Conservation (phyloP, 2,329 filamentous ascomycete genomes). For the Aspergillus caelatus region DNA sequence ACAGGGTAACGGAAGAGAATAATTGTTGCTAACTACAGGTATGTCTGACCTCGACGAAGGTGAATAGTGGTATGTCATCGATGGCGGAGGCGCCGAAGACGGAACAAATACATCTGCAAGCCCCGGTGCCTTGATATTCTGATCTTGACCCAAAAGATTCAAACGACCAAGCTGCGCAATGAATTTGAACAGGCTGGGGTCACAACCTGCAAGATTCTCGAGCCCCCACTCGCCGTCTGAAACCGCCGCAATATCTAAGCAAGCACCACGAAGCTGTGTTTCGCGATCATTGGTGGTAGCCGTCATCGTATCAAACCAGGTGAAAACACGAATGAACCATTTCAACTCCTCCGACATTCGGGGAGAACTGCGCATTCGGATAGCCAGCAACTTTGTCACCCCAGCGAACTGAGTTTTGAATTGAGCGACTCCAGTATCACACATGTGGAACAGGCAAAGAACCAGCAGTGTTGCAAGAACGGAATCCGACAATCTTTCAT, state of each 20-base stretch:
- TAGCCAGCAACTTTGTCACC: conserved; percentile 82
- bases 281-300: conserved; percentile 91
- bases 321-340: conserved; percentile 93
- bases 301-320: conserved; percentile 91
- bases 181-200: conserved; percentile 81
- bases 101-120: conserved; percentile 18
- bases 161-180: conserved; percentile 81
- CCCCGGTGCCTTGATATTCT: conserved; percentile 34
- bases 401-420: conserved; percentile 93
- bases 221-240: conserved; percentile 70
- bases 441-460: conserved; percentile 89
- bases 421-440: conserved; percentile 87
- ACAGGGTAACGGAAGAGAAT: conserved; percentile 37
- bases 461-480: conserved; percentile 85
- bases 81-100: conserved; percentile 36
- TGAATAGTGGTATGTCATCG: conserved; percentile 33
- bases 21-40: conserved; percentile 44
- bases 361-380: conserved; percentile 66
- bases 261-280: conserved; percentile 70
- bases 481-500: conserved; percentile 78
- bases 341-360: conserved; percentile 66
- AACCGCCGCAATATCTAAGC: conserved; percentile 65
- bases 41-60: conserved; percentile 17
- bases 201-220: conserved; percentile 87
- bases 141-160: conserved; percentile 77